These are phyloP conservation scores for Dendrobium catenatum DNA, from an alignment of 106 monocot species.

Conservation along the genomic window DNA sequence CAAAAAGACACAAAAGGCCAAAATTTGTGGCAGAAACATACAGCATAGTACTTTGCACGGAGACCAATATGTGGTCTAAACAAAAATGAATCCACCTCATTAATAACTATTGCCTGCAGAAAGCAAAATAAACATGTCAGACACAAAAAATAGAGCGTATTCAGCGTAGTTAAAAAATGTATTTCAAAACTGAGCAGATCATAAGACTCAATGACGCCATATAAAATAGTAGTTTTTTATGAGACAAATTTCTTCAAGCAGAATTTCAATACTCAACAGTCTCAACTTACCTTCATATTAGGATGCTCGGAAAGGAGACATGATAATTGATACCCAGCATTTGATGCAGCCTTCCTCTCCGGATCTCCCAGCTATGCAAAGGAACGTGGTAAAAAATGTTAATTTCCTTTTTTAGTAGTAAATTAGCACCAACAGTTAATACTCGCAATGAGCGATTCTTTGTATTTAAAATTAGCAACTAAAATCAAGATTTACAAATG, in stretches of 20 bases:
- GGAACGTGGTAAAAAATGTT: slow-evolving; percentile 1
- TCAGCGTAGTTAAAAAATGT: neutral
- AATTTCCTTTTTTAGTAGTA: neutral
- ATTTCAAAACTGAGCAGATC: neutral
- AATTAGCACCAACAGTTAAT: slow-evolving; percentile 6
- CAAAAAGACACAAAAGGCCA: neutral
- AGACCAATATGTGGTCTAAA: slow-evolving; percentile 90
- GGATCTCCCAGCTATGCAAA: slow-evolving; percentile 69
- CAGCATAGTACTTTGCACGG: slow-evolving; percentile 88
- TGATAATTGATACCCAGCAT: slow-evolving; percentile 51
- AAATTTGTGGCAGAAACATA: slow-evolving; percentile 26
- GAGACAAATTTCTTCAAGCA: neutral
- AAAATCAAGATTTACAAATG: neutral
- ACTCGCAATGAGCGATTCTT: neutral
- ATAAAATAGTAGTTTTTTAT: neutral
- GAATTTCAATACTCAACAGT: neutral
- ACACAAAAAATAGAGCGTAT: neutral
- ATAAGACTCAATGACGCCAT: neutral
- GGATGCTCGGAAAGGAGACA: slow-evolving; percentile 63
- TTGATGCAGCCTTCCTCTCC: slow-evolving; percentile 63
- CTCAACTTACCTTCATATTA: slow-evolving; percentile 60
- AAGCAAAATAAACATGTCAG: slow-evolving; percentile 1
- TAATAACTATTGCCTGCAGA: slow-evolving; percentile 77
- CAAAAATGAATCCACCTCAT: slow-evolving; percentile 91
- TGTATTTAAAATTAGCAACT: neutral